Percentiles rank a stretch among this genome's conserved stretches.
phyloP scores from a whole-genome alignment of 2,329 filamentous ascomycete species.

The Penicillium sp. region DNA sequence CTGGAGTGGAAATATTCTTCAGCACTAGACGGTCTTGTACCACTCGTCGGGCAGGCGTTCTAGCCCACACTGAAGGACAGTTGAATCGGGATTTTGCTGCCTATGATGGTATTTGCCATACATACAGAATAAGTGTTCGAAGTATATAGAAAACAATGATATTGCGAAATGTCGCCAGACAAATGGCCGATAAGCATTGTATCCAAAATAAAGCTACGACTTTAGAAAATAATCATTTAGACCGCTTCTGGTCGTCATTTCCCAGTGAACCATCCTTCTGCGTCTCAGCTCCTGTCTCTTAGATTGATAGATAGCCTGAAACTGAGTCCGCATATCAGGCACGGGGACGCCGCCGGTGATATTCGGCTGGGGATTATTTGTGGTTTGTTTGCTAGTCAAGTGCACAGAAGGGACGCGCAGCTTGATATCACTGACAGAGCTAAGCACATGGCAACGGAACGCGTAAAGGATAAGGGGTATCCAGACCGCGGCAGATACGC shows the following conservation, averaged over 20 bases:
- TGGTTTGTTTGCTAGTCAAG: neutral
- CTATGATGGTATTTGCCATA: no score
- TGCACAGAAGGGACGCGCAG: neutral
- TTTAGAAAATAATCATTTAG: neutral
- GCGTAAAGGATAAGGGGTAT: neutral
- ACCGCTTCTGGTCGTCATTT: neutral
- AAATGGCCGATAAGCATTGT: no score
- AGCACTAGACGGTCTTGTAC: no score
- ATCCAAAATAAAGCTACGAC: no score
- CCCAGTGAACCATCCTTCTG: neutral
- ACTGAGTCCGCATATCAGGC: neutral
- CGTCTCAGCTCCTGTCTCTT: neutral
- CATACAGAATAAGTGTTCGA: no score
- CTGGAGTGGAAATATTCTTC: no score
- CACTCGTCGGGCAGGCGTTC: no score
- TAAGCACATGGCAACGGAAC: neutral
- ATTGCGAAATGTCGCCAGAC: no score
- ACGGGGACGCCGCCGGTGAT: neutral
- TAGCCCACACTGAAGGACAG: no score
- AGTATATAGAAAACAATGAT: no score
- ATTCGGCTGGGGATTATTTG: neutral
- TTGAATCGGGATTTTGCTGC: no score
- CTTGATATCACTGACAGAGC: neutral
- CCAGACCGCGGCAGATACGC: neutral
- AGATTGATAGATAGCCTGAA: neutral